Evolutionary conservation across 345 rosid species (phyloP).

Genomic region (Gossypium stocksii): DNA sequence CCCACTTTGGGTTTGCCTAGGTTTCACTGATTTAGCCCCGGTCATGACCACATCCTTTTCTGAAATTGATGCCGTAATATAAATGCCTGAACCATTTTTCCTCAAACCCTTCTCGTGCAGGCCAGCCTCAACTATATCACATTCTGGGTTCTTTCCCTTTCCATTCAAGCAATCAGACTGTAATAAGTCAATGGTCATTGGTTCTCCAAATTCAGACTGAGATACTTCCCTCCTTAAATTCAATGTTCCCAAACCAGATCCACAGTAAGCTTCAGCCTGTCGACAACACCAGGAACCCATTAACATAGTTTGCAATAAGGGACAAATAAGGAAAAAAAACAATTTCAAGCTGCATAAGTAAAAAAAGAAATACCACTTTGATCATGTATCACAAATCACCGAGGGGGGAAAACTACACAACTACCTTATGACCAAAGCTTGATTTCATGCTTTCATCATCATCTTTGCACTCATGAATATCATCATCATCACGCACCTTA

Average conservation of each 20-base stretch:
- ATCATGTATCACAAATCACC: background rate
- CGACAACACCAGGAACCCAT: conserved; percentile 19
- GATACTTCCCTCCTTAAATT: conserved; percentile 26
- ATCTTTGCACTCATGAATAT: conserved; percentile 48
- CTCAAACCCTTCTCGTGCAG: conserved; percentile 33
- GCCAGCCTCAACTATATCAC: conserved; percentile 37
- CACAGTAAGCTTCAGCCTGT: conserved; percentile 32
- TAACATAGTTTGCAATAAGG: background rate
- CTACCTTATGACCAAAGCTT: conserved; percentile 44
- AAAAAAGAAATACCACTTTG: background rate
- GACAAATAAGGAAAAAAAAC: conserved; percentile 2
- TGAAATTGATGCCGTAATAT: conserved; percentile 41
- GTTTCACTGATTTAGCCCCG: conserved; percentile 46
- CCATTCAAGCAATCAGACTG: conserved; percentile 34
- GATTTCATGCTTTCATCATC: conserved; percentile 50
- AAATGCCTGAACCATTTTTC: conserved; percentile 45
- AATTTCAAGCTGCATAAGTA: background rate
- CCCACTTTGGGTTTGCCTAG: conserved; percentile 86
- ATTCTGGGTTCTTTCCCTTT: conserved; percentile 50
- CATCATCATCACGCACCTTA: conserved; percentile 80
- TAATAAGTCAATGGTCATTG: conserved; percentile 29
- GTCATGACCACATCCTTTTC: conserved; percentile 44
- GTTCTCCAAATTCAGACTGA: conserved; percentile 34
- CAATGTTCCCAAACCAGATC: conserved; percentile 27
- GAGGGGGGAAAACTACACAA: background rate